Base-by-base conservation (phyloP, 352 stramenopile species). In the Aphanomyces stellatus region DNA sequence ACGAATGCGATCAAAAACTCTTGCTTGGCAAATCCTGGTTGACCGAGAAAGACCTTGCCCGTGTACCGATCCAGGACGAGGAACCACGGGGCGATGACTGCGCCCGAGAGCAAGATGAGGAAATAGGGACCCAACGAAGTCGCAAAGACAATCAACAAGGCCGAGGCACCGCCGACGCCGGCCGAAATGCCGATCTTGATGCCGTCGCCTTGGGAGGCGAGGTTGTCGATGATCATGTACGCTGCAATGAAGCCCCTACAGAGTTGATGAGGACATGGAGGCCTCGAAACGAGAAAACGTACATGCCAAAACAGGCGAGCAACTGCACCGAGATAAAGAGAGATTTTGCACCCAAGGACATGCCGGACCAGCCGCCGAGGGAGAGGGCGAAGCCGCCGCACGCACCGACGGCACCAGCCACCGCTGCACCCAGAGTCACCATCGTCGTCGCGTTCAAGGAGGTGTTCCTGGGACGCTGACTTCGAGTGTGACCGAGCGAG, bases 1-100 rank as follows among this genome's bases (percentile, higher is more conserved):
- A 89, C 82, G 69, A 95, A 95, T 40, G 84, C 82, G 62, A 95
- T 76, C 13, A 95, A 79, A 72, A 95, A 95, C 62, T 95, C 87
- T 65, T 95, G 87, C 8, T 86, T 85, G 51, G 87, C 87, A 28
- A 95, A 69, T 41, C 86, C 70, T 69, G 92, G 91, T 74, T 91
- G 75, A 0, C 61, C 67, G 2, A 80, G 77, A 68, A 93, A 95
- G 6, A 95, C 53, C 15, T 69, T 33, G 6, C 48, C 62, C n/a
- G 56, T 31, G 33, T 55, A 61, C 2, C 80, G 79, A 62, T 95
- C 87, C 8, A 95, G 48, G n/a, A 95, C 76, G 22, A 95, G 71
- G 24, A 95, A 46, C 71, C 91, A 93, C 34, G 79, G 80, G 5
- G 70, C 82, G 34, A 92, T 71, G 69, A 95, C 72, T 2, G 74